phyloP scores from a whole-genome alignment of 495 filamentous ascomycete genomes.

The Aspergillus homomorphus region DNA sequence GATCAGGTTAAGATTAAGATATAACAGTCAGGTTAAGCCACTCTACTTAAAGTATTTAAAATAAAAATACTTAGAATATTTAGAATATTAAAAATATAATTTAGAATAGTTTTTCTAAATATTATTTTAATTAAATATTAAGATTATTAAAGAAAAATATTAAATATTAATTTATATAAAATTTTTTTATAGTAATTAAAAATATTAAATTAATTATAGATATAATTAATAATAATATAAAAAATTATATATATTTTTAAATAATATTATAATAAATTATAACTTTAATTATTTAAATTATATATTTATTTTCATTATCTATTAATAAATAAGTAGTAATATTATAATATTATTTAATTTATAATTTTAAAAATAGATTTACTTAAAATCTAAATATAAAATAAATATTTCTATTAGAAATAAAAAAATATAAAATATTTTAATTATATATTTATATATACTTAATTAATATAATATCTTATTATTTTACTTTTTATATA shows the following conservation, averaged over 20 bases:
- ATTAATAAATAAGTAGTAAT: background rate
- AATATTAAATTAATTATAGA: background rate
- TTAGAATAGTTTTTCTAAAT: background rate
- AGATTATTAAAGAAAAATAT: background rate
- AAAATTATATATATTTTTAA: background rate
- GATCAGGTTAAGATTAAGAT: no score
- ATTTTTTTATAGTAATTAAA: background rate
- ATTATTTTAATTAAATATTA: background rate
- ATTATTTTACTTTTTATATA: no score
- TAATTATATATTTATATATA: no score
- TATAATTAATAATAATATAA: background rate
- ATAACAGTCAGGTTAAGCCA: no score
- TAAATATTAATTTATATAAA: background rate
- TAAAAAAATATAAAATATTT: no score
- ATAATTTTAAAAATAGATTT: background rate
- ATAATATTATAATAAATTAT: background rate
- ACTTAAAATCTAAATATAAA: background rate
- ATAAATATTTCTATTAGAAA: conserved; percentile 9
- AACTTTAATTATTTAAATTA: conserved; percentile 2
- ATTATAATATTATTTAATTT: background rate
- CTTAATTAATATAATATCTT: background rate
- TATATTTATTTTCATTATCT: no score
- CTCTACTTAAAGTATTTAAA: no score
- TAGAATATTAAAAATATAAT: conserved; percentile 2
- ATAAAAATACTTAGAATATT: background rate